Conservation (phyloP, 2,329 filamentous ascomycete species). For the Colletotrichum somersetense region DNA sequence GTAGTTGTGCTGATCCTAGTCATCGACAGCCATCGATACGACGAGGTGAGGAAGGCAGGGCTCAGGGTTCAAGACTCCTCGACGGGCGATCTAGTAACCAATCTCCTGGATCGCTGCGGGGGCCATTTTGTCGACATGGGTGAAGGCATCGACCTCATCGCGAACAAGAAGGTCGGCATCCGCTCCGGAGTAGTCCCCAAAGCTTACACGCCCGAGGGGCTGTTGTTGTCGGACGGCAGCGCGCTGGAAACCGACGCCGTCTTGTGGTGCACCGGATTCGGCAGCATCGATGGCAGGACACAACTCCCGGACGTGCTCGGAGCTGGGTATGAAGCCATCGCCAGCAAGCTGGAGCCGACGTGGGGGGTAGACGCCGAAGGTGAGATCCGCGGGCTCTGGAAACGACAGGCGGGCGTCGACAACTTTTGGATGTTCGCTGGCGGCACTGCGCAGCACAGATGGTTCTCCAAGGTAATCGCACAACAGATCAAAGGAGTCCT, state of each 20-base stretch:
- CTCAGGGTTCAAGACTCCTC: constrained; percentile 33
- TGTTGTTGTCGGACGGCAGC: constrained; percentile 50
- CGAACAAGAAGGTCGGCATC: constrained; percentile 47
- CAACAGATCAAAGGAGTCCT: constrained; percentile 53
- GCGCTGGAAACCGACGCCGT: constrained; percentile 49
- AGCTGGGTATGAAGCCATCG: constrained; percentile 46
- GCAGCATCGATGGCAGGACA: constrained; percentile 48
- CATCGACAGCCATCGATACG: constrained; percentile 33
- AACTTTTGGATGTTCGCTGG: constrained; percentile 55
- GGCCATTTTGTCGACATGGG: constrained; percentile 55
- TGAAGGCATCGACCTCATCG: constrained; percentile 48
- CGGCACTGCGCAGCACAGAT: constrained; percentile 50
- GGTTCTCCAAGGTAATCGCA: constrained; percentile 49
- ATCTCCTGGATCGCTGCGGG: constrained; percentile 49
- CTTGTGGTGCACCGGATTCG: constrained; percentile 55
- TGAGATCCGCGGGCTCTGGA: constrained; percentile 57
- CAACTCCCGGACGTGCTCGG: constrained; percentile 49
- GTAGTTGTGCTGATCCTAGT: rapidly evolving
- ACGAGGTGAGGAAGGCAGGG: constrained; percentile 10
- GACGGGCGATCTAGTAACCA: constrained; percentile 34
- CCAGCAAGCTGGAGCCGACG: constrained; percentile 51
- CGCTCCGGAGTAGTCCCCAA: constrained; percentile 47
- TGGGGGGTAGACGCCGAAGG: constrained; percentile 59
- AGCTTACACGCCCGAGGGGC: constrained; percentile 47
- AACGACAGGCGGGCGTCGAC: constrained; percentile 49